Evolutionary conservation across 768 basidiomycete species (phyloP).

Genomic region (Amanita rubescens): DNA sequence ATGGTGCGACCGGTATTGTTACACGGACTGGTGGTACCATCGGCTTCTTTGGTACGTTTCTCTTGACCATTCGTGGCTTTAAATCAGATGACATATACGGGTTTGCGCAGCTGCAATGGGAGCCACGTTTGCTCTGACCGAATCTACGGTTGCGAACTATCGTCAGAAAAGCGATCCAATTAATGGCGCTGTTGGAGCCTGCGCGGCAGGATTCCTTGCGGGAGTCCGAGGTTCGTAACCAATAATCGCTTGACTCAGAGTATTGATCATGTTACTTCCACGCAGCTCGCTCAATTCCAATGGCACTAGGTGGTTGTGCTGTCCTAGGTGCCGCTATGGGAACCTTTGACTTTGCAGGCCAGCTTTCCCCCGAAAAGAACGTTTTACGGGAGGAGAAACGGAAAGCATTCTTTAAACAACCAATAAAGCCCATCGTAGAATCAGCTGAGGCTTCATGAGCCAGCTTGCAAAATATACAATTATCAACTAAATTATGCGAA

Average conservation of each 20-base stretch:
- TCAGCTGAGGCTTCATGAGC: constrained; percentile 21
- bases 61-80: not conserved
- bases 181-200: constrained; percentile 82
- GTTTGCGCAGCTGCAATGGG: constrained; percentile 73
- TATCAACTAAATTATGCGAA: not conserved
- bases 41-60: constrained; percentile 76
- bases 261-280: constrained; percentile 1
- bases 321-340: constrained; percentile 76
- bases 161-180: constrained; percentile 71
- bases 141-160: constrained; percentile 74
- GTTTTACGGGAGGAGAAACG: constrained; percentile 58
- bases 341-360: constrained; percentile 72
- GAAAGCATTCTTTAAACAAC: constrained; percentile 79
- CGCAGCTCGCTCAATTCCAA: constrained; percentile 75
- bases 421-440: constrained; percentile 33
- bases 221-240: constrained; percentile 60
- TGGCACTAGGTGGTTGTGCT: constrained; percentile 73
- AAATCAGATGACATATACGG: not conserved
- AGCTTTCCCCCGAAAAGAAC: constrained; percentile 40
- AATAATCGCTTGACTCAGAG: not conserved
- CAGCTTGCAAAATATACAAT: constrained; percentile 3
- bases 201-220: constrained; percentile 89
- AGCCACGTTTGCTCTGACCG: constrained; percentile 76
- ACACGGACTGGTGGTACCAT: constrained; percentile 86
- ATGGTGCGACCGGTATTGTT: constrained; percentile 79